phyloP scores from a whole-genome alignment of 2,329 filamentous ascomycete species.

The Pseudocercospora fuligena region DNA sequence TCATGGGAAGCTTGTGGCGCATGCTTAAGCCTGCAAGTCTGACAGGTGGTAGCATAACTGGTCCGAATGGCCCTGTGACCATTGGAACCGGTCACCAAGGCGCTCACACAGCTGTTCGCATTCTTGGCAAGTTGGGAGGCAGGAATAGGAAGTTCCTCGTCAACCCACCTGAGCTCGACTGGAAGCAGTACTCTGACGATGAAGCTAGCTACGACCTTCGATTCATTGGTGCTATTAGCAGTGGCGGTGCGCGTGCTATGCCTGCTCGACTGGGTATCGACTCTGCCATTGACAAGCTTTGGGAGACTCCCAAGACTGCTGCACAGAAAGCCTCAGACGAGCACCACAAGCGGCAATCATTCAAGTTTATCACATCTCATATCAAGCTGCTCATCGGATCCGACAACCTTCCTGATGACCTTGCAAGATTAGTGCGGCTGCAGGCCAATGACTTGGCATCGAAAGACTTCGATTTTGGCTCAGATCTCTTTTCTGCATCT shows the following conservation, averaged over 20 bases:
- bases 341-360: conserved; percentile 92
- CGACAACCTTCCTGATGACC: conserved; percentile 86
- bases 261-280: conserved; percentile 86
- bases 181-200: conserved; percentile 86
- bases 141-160: conserved; percentile 96
- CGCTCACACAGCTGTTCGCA: conserved; percentile 95
- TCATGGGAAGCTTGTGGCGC: conserved; percentile 97
- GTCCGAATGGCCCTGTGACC: conserved; percentile 24
- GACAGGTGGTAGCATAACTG: conserved; percentile 52
- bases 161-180: conserved; percentile 81
- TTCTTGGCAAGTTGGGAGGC: conserved; percentile 93
- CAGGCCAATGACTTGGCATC: conserved; percentile 84
- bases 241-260: conserved; percentile 74
- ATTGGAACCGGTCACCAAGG: conserved; percentile 72
- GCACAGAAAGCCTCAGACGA: conserved; percentile 70
- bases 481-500: conserved; percentile 72
- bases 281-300: conserved; percentile 83
- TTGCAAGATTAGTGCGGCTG: conserved; percentile 80
- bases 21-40: conserved; percentile 93
- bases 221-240: conserved; percentile 82
- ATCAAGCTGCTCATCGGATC: conserved; percentile 88
- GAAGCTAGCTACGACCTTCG: conserved; percentile 84
- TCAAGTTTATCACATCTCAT: conserved; percentile 84
- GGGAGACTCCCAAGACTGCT: conserved; percentile 72
- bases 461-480: conserved; percentile 72